Percentiles rank a stretch among this genome's conserved stretches.
Conservation (phyloP, 31 red algal genomes). For the Endocladia muricata region DNA sequence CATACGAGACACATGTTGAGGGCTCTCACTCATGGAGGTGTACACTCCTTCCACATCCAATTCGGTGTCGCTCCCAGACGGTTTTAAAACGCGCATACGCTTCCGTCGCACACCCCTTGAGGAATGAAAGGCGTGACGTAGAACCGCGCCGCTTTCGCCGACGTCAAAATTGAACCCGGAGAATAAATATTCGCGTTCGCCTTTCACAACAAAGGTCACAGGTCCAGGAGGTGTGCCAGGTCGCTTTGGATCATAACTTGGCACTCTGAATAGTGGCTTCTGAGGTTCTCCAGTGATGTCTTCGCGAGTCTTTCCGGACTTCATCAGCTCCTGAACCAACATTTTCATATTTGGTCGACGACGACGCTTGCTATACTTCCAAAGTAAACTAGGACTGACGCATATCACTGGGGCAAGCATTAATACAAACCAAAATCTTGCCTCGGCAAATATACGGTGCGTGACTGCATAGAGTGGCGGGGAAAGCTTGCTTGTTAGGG, state of each 20-base stretch:
- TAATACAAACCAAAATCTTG: slow-evolving; percentile 65
- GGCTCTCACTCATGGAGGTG: not conserved
- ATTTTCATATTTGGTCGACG: slow-evolving; percentile 61
- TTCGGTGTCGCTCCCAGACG: slow-evolving; percentile 49
- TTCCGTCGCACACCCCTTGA: slow-evolving; percentile 32
- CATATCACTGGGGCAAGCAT: slow-evolving; percentile 40
- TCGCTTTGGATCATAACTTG: slow-evolving; percentile 53
- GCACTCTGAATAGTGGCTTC: slow-evolving; percentile 28
- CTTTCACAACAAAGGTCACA: slow-evolving; percentile 54
- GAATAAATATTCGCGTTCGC: slow-evolving; percentile 46
- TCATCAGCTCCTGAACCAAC: slow-evolving; percentile 62
- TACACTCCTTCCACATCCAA: slow-evolving; percentile 54
- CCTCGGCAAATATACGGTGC: slow-evolving; percentile 51
- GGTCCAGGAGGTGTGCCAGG: slow-evolving; percentile 31
- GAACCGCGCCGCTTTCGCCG: slow-evolving; percentile 36
- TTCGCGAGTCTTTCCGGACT: slow-evolving; percentile 46
- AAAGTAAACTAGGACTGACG: slow-evolving; percentile 41
- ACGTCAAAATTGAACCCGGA: slow-evolving; percentile 67
- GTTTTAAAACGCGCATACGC: slow-evolving; percentile 47
- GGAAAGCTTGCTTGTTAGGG: slow-evolving; percentile 30
- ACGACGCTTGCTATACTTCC: slow-evolving; percentile 55
- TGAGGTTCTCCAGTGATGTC: slow-evolving; percentile 40
- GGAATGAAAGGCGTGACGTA: slow-evolving; percentile 33
- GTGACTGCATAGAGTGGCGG: slow-evolving; percentile 52
- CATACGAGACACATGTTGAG: not conserved